Base-by-base conservation (phyloP, 176 grass and related monocot species). In the Urochloa ruziziensis region DNA sequence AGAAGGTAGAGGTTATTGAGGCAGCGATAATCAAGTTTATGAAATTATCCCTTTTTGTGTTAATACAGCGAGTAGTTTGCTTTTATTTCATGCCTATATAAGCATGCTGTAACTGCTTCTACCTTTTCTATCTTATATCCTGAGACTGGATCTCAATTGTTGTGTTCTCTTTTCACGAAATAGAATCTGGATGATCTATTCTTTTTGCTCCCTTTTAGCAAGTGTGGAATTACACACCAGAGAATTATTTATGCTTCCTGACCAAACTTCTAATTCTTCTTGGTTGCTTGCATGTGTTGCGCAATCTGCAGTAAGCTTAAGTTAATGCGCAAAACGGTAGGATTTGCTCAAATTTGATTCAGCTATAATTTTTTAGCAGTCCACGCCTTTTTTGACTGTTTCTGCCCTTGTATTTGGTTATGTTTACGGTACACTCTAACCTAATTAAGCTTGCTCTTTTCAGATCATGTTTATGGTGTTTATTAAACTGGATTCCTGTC, bases 121-220 rank as follows among this genome's bases (percentile, higher is more conserved):
- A 23, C 5, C 5, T 47, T 47, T 59, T 58, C 19, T 44, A 43
- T 25, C 18, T 72, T 23, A 6, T 36, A 62, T 79, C 5, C 54
- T 18, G 15, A 78, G 21, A 70, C n/a, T 78, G 39, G 53, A 85
- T 78, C 29, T 23, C 40, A 82, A 70, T 3, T 7, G 24, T 29
- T 40, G 5, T 70, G 71, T 67, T 76, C 29, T 83, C 19, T 52
- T 82, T 69, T 73, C 51, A 69, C 62, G 72, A 40, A 76, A 76
- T 28, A 12, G 48, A 34, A 74, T 53, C 18, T 14, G 29, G 47
- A 35, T 24, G 35, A 10, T 40, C 39, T 40, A 4, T 74, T 23
- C 54, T 64, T 56, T 73, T 73, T 53, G 18, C 47, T n/a, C 18
- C 34, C 77, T 18, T 33, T 74, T 32, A n/a, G n/a, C 54, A 57